These are phyloP conservation scores for Colletotrichum sojae DNA, from an alignment of 2,329 filamentous ascomycete species.

Conservation along the genomic window DNA sequence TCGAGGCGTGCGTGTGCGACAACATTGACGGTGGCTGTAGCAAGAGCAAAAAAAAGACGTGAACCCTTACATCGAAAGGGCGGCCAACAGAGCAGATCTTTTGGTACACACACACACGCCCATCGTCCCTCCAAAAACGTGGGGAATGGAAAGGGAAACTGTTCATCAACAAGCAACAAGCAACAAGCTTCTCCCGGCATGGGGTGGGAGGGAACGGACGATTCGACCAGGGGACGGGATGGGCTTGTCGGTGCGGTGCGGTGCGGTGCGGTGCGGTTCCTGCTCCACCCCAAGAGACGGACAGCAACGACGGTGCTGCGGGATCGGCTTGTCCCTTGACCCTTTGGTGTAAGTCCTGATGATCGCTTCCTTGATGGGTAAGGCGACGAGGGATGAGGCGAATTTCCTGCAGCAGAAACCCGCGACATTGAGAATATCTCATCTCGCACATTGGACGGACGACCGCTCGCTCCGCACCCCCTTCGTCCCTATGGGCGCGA, in stretches of 20 bases:
- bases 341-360: conserved; percentile 5
- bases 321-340: background rate
- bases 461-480: background rate
- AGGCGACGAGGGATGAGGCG: conserved; percentile 9
- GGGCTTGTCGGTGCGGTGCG: background rate
- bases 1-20: background rate
- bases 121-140: background rate
- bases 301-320: background rate
- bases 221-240: conserved; percentile 26
- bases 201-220: background rate
- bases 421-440: conserved; percentile 5
- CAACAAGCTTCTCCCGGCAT: conserved; percentile 13
- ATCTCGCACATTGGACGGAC: background rate
- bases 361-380: conserved; percentile 14
- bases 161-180: conserved; percentile 11
- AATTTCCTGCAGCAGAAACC: background rate
- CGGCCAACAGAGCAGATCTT: conserved; percentile 1
- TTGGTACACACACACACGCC: background rate
- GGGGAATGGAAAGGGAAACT: conserved; percentile 25
- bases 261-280: background rate
- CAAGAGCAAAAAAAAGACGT: background rate
- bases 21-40: background rate
- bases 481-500: background rate
- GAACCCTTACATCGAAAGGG: conserved; percentile 15
- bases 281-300: conserved; percentile 9